These are phyloP conservation scores for Podaxis sp. DNA, from an alignment of 768 basidiomycete species.

Conservation along the genomic window DNA sequence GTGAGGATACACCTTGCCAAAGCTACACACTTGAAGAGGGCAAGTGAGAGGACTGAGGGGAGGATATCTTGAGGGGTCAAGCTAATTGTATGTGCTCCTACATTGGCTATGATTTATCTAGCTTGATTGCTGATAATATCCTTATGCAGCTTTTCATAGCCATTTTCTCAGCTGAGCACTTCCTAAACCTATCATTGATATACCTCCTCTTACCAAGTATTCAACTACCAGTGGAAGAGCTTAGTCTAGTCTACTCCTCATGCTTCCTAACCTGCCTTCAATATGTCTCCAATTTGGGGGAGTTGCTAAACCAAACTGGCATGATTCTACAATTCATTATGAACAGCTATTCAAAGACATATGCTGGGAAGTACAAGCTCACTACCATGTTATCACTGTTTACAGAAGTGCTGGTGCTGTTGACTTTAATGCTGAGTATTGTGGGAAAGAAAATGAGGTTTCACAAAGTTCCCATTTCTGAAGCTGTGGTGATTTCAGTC, in stretches of 20 bases:
- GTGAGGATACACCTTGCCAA: constrained; percentile 16
- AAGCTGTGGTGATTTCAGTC: neutral
- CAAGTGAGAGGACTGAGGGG: constrained; percentile 21
- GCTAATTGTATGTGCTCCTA: neutral
- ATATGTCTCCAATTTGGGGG: neutral
- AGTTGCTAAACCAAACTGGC: constrained; percentile 13
- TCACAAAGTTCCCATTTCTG: neutral
- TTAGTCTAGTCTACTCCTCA: neutral
- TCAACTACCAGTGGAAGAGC: neutral
- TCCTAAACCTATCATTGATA: neutral
- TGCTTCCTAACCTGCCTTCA: neutral
- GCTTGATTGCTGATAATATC: neutral
- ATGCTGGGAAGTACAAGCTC: constrained; percentile 20
- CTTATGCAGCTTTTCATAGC: neutral
- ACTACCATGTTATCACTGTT: neutral
- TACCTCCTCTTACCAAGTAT: constrained; percentile 10
- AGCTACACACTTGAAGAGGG: constrained; percentile 26
- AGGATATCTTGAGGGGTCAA: neutral
- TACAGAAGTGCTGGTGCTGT: neutral
- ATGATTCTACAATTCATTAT: constrained; percentile 19
- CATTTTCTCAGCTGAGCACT: neutral
- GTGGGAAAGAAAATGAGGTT: neutral
- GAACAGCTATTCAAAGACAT: constrained; percentile 18
- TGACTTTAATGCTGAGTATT: neutral
- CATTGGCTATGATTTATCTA: neutral